Evolutionary conservation across 108 stramenopile species (phyloP).

Genomic region (Licmophora abbreviata): DNA sequence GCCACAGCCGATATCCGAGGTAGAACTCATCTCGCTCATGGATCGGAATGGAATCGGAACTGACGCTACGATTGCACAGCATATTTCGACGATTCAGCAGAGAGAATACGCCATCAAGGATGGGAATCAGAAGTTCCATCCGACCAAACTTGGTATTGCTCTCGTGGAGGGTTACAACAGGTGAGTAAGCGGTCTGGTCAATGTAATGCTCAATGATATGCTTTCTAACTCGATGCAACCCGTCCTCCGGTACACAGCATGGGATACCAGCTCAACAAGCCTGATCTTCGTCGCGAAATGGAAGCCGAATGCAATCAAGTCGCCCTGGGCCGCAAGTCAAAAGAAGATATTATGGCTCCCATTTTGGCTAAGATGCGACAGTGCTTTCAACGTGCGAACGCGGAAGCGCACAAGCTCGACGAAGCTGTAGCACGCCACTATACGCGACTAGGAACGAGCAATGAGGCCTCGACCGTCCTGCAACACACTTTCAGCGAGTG

Average conservation of each 20-base stretch:
- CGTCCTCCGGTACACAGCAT: conserved; percentile 42
- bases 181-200: neutral
- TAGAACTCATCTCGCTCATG: conserved; percentile 80
- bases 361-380: conserved; percentile 74
- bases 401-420: conserved; percentile 83
- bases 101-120: conserved; percentile 80
- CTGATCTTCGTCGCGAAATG: conserved; percentile 80
- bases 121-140: conserved; percentile 61
- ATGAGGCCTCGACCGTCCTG: conserved; percentile 28
- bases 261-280: conserved; percentile 93
- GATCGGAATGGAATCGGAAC: conserved; percentile 86
- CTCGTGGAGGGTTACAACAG: conserved; percentile 92
- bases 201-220: neutral
- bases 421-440: conserved; percentile 70
- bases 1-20: conserved; percentile 66
- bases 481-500: conserved; percentile 59
- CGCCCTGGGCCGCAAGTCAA: conserved; percentile 65
- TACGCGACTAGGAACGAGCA: conserved; percentile 37
- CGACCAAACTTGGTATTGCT: conserved; percentile 83
- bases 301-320: conserved; percentile 77
- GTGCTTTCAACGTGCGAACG: conserved; percentile 51
- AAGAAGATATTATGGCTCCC: conserved; percentile 59
- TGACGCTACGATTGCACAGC: conserved; percentile 91
- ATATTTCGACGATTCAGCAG: conserved; percentile 80
- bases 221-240: neutral